phyloP scores from a whole-genome alignment of 371 early-diverging fungal genomes.

The Lichtheimia ornata region DNA sequence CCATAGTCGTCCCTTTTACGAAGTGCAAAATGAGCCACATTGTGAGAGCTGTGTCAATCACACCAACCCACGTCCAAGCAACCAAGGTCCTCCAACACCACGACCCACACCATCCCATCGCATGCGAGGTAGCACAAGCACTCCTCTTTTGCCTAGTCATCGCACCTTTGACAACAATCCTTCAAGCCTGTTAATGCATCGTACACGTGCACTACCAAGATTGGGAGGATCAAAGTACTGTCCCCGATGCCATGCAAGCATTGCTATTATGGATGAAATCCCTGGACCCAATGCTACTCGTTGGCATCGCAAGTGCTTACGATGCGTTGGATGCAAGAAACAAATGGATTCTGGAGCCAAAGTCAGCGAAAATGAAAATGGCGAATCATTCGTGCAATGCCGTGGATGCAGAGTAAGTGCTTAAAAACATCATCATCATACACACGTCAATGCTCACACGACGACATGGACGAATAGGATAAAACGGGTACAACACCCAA shows the following conservation, averaged over 20 bases:
- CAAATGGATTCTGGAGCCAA: constrained; percentile 61
- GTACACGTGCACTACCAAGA: constrained; percentile 35
- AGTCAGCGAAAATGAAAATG: constrained; percentile 37
- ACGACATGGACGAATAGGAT: too few species aligned
- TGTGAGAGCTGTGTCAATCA: constrained; percentile 53
- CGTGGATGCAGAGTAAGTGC: constrained; percentile 41
- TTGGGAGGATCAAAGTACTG: constrained; percentile 59
- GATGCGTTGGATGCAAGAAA: constrained; percentile 54
- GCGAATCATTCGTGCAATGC: constrained; percentile 46
- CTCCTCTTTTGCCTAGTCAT: constrained; percentile 2
- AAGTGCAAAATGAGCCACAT: constrained; percentile 50
- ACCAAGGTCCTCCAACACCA: constrained; percentile 6
- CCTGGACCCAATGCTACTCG: constrained; percentile 58
- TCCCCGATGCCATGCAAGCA: constrained; percentile 50
- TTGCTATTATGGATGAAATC: constrained; percentile 58
- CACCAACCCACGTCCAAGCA: constrained; percentile 12
- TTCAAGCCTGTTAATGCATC: constrained; percentile 14
- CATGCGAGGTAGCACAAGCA: background rate
- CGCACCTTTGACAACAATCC: background rate
- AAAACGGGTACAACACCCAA: too few species aligned
- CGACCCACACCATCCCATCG: constrained; percentile 9
- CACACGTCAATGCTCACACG: background rate
- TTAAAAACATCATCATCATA: background rate
- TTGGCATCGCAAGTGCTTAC: constrained; percentile 66
- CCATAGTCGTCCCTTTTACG: constrained; percentile 59